Percentiles rank a stretch among this genome's conserved stretches.
phyloP scores from a whole-genome alignment of 306 rosid species.

The Prunus dulcis region DNA sequence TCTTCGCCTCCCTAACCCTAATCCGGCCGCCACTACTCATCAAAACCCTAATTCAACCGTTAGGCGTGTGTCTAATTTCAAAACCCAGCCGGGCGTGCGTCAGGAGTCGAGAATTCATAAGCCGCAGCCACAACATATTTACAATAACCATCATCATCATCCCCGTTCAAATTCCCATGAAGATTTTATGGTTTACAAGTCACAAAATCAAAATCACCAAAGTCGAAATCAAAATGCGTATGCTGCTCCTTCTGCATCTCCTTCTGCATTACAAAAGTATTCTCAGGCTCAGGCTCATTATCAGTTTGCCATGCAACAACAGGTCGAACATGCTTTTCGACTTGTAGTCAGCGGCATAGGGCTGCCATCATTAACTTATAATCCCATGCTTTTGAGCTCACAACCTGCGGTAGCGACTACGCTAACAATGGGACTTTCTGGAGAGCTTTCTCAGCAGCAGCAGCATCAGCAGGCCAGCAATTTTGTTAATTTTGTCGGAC shows the following conservation, averaged over 20 bases:
- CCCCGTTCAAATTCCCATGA: not conserved
- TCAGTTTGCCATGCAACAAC: not conserved
- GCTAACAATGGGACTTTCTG: not conserved
- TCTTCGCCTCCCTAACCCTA: no score
- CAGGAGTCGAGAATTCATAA: not conserved
- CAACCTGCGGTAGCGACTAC: not conserved
- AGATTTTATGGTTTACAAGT: not conserved
- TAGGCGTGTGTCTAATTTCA: not conserved
- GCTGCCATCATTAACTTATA: not conserved
- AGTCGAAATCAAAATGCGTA: not conserved
- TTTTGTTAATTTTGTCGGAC: no score
- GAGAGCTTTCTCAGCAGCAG: not conserved
- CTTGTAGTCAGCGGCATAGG: not conserved
- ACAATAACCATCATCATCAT: not conserved
- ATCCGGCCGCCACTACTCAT: not conserved
- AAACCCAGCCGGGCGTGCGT: not conserved
- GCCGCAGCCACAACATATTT: not conserved
- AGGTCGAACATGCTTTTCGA: not conserved
- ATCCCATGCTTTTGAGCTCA: not conserved
- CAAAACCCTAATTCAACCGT: not conserved
- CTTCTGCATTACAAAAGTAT: not conserved
- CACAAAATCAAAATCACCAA: not conserved
- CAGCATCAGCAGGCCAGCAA: not conserved
- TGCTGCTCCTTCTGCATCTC: not conserved
- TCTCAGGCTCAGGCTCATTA: not conserved